Percentiles rank a stretch among this genome's conserved stretches.
phyloP scores from a whole-genome alignment of 495 filamentous ascomycete genomes.

The Aspergillus campestris region DNA sequence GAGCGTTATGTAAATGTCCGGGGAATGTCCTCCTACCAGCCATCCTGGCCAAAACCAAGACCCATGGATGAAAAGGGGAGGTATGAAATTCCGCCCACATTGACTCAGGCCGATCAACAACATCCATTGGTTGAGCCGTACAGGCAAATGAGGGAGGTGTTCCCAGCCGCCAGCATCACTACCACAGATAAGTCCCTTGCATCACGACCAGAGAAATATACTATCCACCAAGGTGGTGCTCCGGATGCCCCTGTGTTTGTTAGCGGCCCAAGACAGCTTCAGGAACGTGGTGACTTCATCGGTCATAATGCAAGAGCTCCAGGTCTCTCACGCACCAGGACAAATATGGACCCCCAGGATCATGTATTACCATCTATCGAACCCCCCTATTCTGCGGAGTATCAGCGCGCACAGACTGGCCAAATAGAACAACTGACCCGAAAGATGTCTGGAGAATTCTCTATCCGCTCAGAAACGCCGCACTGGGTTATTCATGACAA shows the following conservation, averaged over 20 bases:
- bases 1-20: slow-evolving; percentile 11
- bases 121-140: slow-evolving; percentile 13
- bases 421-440: slow-evolving; percentile 24
- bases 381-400: slow-evolving; percentile 18
- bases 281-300: slow-evolving; percentile 11
- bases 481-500: slow-evolving; percentile 8
- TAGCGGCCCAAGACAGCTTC: slow-evolving; percentile 22
- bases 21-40: too few relatives aligned
- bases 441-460: slow-evolving; percentile 22
- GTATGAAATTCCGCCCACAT: too few relatives aligned
- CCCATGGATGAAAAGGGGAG: too few relatives aligned
- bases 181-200: slow-evolving; percentile 9
- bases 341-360: slow-evolving; percentile 20
- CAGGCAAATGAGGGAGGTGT: slow-evolving; percentile 9
- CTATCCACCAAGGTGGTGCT: slow-evolving; percentile 10
- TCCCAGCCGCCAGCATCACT: background rate
- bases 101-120: slow-evolving; percentile 6
- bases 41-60: too few relatives aligned
- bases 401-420: slow-evolving; percentile 17
- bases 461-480: slow-evolving; percentile 31
- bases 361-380: slow-evolving; percentile 36
- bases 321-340: slow-evolving; percentile 10
- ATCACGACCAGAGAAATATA: slow-evolving; percentile 12
- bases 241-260: slow-evolving; percentile 30
- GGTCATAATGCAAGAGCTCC: slow-evolving; percentile 11